These are phyloP conservation scores for Gastrolobium villosum DNA, from an alignment of 306 rosid species.

Conservation along the genomic window DNA sequence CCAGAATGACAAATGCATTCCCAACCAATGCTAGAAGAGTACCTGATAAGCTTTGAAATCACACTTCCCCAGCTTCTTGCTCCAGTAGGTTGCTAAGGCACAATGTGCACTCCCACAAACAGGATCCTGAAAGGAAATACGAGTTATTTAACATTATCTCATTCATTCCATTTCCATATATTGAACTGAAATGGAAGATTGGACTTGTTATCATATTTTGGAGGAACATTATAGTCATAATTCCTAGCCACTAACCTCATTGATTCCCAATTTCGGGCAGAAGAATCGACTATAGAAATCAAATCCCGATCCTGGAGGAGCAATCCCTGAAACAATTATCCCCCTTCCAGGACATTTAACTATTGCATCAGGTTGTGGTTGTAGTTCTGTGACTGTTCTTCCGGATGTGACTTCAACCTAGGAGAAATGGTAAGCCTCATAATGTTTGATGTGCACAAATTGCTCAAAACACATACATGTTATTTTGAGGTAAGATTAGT, in stretches of 20 bases:
- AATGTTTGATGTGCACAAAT: constrained; percentile 29
- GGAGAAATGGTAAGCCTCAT: constrained; percentile 34
- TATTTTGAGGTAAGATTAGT: constrained; percentile 15
- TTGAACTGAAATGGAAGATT: neutral
- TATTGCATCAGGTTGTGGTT: constrained; percentile 61
- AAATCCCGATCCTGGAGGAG: constrained; percentile 71
- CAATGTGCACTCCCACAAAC: constrained; percentile 80
- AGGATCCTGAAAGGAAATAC: constrained; percentile 62
- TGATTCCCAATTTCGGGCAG: constrained; percentile 69
- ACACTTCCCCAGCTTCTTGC: constrained; percentile 73
- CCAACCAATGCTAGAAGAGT: constrained; percentile 33
- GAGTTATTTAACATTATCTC: neutral
- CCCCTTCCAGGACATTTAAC: constrained; percentile 70
- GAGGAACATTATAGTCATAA: neutral
- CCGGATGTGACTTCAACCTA: constrained; percentile 69
- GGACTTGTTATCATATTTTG: neutral
- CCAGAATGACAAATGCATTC: too few species aligned
- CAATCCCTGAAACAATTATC: constrained; percentile 63
- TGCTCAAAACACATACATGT: neutral
- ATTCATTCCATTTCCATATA: neutral
- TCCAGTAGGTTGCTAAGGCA: constrained; percentile 74
- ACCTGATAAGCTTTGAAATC: constrained; percentile 76
- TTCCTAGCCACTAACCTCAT: constrained; percentile 64
- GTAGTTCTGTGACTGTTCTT: constrained; percentile 54
- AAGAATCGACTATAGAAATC: constrained; percentile 76